Base-by-base conservation (phyloP, 371 early-diverging fungal genomes). In the Neoconidiobolus thromboides region DNA sequence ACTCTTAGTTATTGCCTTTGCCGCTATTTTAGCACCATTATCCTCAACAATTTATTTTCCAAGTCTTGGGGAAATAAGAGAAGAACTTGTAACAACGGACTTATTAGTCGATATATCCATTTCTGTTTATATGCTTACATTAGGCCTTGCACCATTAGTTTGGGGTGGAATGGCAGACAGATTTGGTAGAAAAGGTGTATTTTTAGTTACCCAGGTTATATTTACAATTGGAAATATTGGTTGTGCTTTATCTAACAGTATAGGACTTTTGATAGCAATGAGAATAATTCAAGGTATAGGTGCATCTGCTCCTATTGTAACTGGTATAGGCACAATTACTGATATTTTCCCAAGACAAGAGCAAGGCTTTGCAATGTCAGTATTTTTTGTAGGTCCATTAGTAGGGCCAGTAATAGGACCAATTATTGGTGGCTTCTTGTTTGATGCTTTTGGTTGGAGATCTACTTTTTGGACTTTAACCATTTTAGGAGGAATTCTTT, bases 121-220 rank as follows among this genome's bases (percentile, higher is more conserved):
- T 9, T 75, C 77, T 1, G 60, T 76, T 9, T 80, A 76, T 52
- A 68, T 78, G 15, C 64, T 80, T 26, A 68, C 71, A 43, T 71
- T 77, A 71, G 80, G 77, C 10, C 71, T 80, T 52, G 71, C 74
- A 42, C 80, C 80, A 10, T 48, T 88, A 12, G 57, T 81, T 36
- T 85, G 81, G 81, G 85, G 81, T 10, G 72, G 81, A 26, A 63
- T 84, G 5, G 80, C 87, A 0, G 89, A 88, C 63, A 61, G 67
- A 3, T 71, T 74, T 58, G 81, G 82, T 1, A 74, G 89, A 14
- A 75, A 79, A 42, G 66, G 73, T 0, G 73, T 88, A 7, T 86
- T 84, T 59, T 65, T 82, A 6, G 14, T 60, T 1, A 77, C 83
- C 1, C 73, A 78, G 40, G 6, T 72, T 0, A 59, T 85, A 6